These are phyloP conservation scores for Anthracocystis panici-leucophaei DNA, from an alignment of 1,284 basidiomycete genomes.

Conservation along the genomic window DNA sequence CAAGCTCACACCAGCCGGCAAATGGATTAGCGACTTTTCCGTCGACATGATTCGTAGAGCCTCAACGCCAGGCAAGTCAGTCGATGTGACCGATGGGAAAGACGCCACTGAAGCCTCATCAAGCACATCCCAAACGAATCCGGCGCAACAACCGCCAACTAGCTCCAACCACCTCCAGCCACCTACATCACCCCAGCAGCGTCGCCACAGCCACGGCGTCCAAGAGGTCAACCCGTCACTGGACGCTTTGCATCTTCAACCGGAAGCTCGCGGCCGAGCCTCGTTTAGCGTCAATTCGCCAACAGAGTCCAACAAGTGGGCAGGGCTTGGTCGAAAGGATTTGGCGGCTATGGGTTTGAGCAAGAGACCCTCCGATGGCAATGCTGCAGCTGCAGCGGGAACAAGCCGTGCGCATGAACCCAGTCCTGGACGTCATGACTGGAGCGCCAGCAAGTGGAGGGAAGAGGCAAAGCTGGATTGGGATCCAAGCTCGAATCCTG, in stretches of 20 bases:
- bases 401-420: constrained; percentile 30
- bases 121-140: not conserved
- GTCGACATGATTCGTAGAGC: constrained; percentile 43
- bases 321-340: constrained; percentile 58
- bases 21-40: constrained; percentile 51
- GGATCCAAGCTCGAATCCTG: constrained; percentile 32
- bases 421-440: constrained; percentile 43
- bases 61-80: constrained; percentile 12
- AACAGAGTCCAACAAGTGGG: constrained; percentile 27
- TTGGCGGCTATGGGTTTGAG: constrained; percentile 47
- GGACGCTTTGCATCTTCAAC: constrained; percentile 12
- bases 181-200: constrained; percentile 26
- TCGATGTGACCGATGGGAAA: not conserved
- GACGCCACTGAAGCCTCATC: not conserved
- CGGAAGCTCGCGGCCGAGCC: constrained; percentile 16
- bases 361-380: constrained; percentile 20
- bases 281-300: constrained; percentile 22
- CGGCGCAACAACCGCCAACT: not conserved
- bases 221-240: constrained; percentile 12
- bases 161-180: constrained; percentile 16
- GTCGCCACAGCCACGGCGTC: constrained; percentile 35
- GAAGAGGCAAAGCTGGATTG: constrained; percentile 47
- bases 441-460: constrained; percentile 47
- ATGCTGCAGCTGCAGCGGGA: not conserved
- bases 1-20: constrained; percentile 42